phyloP scores from a whole-genome alignment of 352 stramenopile genomes.

The Phytophthora kernoviae region DNA sequence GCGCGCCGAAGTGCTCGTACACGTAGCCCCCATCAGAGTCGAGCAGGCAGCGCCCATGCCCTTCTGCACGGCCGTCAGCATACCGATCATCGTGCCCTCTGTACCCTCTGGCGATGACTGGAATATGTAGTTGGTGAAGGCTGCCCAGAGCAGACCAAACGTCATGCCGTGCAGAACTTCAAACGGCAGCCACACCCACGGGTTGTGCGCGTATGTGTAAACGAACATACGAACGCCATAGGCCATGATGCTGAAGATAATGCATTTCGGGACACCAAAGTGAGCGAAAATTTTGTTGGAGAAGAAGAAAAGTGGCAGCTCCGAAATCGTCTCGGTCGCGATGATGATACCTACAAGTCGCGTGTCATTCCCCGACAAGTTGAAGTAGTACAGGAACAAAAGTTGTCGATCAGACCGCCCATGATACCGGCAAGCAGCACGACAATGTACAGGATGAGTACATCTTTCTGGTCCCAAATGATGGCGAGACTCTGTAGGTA shows the following conservation, averaged over 20 bases:
- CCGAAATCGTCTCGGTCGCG: constrained; percentile 65
- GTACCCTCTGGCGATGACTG: constrained; percentile 60
- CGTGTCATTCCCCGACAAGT: constrained; percentile 64
- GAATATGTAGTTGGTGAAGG: constrained; percentile 83
- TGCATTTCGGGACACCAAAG: constrained; percentile 53
- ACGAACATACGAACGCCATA: constrained; percentile 66
- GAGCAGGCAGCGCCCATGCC: constrained; percentile 63
- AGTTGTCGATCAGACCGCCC: constrained; percentile 68
- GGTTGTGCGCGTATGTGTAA: constrained; percentile 68
- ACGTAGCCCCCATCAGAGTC: constrained; percentile 75
- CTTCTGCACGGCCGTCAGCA: constrained; percentile 70
- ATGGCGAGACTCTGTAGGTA: constrained; percentile 47
- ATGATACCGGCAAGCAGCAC: constrained; percentile 70
- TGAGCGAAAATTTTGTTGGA: constrained; percentile 70
- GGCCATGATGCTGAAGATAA: constrained; percentile 56
- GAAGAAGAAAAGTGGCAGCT: constrained; percentile 79
- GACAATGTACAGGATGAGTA: constrained; percentile 69
- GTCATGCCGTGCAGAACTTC: constrained; percentile 74
- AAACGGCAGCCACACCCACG: constrained; percentile 67
- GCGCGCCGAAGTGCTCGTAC: constrained; percentile 64
- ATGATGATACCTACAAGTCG: constrained; percentile 75
- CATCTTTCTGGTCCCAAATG: constrained; percentile 57
- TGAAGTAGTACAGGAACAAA: constrained; percentile 79
- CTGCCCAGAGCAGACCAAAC: constrained; percentile 73
- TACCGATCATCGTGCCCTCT: constrained; percentile 74